Conservation (phyloP, 257 asterid species). For the Nicotiana obtusifolia region DNA sequence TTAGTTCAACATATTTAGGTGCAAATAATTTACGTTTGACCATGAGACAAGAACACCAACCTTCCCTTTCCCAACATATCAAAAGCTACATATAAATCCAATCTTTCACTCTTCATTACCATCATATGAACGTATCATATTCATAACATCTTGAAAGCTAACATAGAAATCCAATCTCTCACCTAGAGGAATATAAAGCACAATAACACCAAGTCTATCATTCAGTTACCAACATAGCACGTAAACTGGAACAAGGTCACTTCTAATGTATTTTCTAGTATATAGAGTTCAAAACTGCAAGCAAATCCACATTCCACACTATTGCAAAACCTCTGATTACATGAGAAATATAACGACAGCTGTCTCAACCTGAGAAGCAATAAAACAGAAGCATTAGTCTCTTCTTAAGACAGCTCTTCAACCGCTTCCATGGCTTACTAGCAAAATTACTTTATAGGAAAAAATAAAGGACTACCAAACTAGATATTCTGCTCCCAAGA, state of each 20-base stretch:
- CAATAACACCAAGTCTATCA: neutral
- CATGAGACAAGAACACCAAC: too few relatives aligned
- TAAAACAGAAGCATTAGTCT: neutral
- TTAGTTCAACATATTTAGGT: too few relatives aligned
- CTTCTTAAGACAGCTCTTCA: neutral
- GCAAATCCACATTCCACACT: constrained; percentile 1
- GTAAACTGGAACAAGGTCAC: neutral
- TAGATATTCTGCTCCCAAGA: neutral
- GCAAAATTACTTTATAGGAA: neutral
- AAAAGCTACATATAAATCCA: neutral
- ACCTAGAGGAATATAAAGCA: neutral
- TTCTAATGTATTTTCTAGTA: neutral
- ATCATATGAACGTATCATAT: neutral
- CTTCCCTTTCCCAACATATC: too few relatives aligned
- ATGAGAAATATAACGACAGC: neutral
- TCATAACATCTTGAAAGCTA: neutral
- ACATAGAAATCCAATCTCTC: neutral
- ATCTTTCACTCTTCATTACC: neutral
- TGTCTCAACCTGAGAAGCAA: neutral
- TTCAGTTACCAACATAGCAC: neutral
- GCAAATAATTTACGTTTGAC: too few relatives aligned
- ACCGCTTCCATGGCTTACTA: neutral
- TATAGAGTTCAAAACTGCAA: constrained; percentile 5
- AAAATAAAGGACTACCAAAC: neutral
- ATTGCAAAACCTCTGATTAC: neutral